Base-by-base conservation (phyloP, 306 rosid genomes). In the Oemleria cerasiformis region DNA sequence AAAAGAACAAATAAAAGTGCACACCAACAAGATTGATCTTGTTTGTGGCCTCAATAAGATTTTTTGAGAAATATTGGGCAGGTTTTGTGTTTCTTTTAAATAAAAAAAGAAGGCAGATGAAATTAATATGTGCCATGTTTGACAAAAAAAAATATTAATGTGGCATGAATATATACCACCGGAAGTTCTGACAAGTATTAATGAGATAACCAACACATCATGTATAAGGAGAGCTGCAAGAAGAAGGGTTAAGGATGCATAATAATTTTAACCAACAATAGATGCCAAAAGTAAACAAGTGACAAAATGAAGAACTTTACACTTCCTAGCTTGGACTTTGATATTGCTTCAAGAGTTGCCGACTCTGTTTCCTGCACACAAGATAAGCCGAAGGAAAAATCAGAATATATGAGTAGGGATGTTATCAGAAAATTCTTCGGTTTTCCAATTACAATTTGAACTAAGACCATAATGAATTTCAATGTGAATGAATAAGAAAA, bases 261-360 rank as follows among this genome's bases (percentile, higher is more conserved):
- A 54, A 49, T 19, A 65, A 68, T 3, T 54, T 39, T 23, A 59
- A 69, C 42, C 60, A 54, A 40, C 20, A 53, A 53, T 14, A 38
- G 15, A 54, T 16, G 50, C 39, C 73, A 39, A 41, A 40, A 10
- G 63, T 40, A 74, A 65, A 47, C 75, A 73, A 50, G 53, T 63
- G 65, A 75, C 63, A 55, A 70, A 75, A 56, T 38, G 36, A 73
- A 73, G 25, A 61, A 44, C 47, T 95, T 75, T 89, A 94, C 96
- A 78, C 81, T 89, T 84, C 96, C 97, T 68, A 82, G 74, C 86
- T 86, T 94, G 65, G 97, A 91, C 86, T 87, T 89, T 62, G 98
- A 93, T 73, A 85, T 89, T 75, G 96, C 98, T 83, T 94, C 98
- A 63, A 94, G 96, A 60, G 95, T 91, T 56, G 97, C 96, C 23